Evolutionary conservation across 352 stramenopile genomes (phyloP), one percentile per base, ranked within the genome.

Genomic region (Phytophthora ohioensis): DNA sequence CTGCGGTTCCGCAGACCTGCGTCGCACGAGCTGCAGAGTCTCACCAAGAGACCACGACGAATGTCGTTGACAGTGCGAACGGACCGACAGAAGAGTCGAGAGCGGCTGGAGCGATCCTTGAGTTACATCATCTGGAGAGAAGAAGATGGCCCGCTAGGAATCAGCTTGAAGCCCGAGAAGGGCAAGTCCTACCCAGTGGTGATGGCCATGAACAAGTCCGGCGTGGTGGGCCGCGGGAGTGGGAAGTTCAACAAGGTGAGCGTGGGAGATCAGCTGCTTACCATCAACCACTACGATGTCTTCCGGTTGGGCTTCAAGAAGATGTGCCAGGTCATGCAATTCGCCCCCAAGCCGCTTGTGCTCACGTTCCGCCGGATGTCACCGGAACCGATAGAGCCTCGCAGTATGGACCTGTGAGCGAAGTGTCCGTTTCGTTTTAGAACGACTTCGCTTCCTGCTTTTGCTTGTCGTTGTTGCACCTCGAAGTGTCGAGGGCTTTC

Each of bases 201-300:
- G 11, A 75, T 73, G 32, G 74, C 80, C 42, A 78, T 78, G 71
- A 75, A 68, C 71, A 71, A 69, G 55, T 72, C 59, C 2, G 71
- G 71, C 49, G 66, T 78, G n/a, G 73, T 80, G 17, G 73, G 69
- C 15, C 66, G 68, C 27, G 38, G 43, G 2, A 59, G 59, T 13
- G 78, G 71, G 2, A 82, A 76, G 55, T 62, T 60, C 17, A 72
- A 82, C 48, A 71, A 69, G 41, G 54, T 80, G 32, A 76, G 70
- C 5, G 71, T 80, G 11, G 82, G 81, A 11, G 85, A 92, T 64
- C 63, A 85, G 51, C 64, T 92, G 46, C 67, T 92, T 32, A 90
- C 80, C n/a, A 88, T 92, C 63, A 92, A 91, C 55, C 79, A 91
- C 71, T 75, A 80, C 55, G 85, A 91, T 65, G 80, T 91, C 12